Percentiles rank a stretch among this genome's conserved stretches.
Conservation (phyloP, 2,329 filamentous ascomycete species). For the Alternaria ethzedia region DNA sequence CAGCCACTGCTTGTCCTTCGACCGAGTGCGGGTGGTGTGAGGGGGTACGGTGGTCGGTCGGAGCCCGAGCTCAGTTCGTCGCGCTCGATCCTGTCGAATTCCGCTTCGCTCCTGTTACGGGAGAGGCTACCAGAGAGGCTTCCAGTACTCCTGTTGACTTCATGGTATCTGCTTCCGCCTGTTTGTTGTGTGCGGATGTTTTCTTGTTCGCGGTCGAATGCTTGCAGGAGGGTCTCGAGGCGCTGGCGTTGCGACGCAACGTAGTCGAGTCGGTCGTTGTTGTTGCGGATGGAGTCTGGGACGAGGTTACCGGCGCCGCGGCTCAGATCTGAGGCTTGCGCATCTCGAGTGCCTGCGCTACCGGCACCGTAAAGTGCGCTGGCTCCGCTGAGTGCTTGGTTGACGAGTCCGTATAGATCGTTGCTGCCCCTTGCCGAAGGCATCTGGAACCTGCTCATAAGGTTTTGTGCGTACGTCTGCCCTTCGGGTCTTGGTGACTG, state of each 20-base stretch:
- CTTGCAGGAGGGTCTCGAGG: slow-evolving; percentile 74
- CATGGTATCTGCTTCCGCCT: slow-evolving; percentile 55
- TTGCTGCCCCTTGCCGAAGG: slow-evolving; percentile 69
- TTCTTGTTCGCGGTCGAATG: slow-evolving; percentile 79
- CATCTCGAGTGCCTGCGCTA: slow-evolving; percentile 40
- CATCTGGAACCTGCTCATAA: slow-evolving; percentile 86
- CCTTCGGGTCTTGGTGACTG: slow-evolving; percentile 56
- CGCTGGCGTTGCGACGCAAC: slow-evolving; percentile 80
- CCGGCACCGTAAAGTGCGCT: slow-evolving; percentile 53
- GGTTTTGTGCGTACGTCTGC: slow-evolving; percentile 74
- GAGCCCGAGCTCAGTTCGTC: slow-evolving; percentile 63
- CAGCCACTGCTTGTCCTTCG: slow-evolving; percentile 50
- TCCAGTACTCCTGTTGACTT: slow-evolving; percentile 32
- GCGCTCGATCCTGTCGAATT: slow-evolving; percentile 86
- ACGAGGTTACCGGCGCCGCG: slow-evolving; percentile 68
- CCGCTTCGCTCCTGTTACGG: slow-evolving; percentile 84
- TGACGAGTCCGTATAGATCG: slow-evolving; percentile 81
- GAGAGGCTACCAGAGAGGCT: slow-evolving; percentile 60
- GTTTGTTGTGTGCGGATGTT: slow-evolving; percentile 55
- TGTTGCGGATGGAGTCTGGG: slow-evolving; percentile 69
- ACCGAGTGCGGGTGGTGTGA: slow-evolving; percentile 39
- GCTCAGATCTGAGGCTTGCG: slow-evolving; percentile 59
- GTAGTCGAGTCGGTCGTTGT: slow-evolving; percentile 73
- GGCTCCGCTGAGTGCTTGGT: slow-evolving; percentile 73
- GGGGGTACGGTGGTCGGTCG: slow-evolving; percentile 50